These are phyloP conservation scores for Lepiota subincarnata DNA, from an alignment of 768 basidiomycete genomes.

Conservation along the genomic window DNA sequence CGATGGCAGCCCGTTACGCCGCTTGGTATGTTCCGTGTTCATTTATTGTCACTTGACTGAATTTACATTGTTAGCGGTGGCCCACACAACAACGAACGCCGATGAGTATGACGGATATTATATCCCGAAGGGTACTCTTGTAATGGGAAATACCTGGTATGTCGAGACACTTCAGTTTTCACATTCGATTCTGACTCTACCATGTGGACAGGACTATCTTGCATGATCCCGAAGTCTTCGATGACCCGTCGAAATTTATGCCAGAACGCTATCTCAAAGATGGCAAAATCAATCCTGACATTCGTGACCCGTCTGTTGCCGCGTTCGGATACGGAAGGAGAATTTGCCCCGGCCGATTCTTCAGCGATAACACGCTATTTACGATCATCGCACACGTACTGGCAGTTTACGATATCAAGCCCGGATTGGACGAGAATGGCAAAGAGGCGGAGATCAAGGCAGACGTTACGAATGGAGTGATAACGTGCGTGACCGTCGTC, in stretches of 20 bases:
- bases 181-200: neutral
- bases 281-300: conserved; percentile 14
- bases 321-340: conserved; percentile 22
- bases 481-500: conserved; percentile 1
- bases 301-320: conserved; percentile 11
- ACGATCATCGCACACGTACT: neutral
- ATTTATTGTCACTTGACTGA: conserved; percentile 8
- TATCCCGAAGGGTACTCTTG: neutral
- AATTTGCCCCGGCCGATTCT: conserved; percentile 6
- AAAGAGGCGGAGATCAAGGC: neutral
- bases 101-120: conserved; percentile 2
- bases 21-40: conserved; percentile 18
- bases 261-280: conserved; percentile 26
- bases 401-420: conserved; percentile 4
- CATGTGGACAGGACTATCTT: conserved; percentile 25
- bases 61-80: neutral
- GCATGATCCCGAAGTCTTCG: conserved; percentile 28
- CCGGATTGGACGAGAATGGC: conserved; percentile 3
- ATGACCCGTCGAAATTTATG: conserved; percentile 28
- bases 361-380: neutral
- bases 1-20: conserved; percentile 22
- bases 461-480: neutral
- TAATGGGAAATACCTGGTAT: neutral
- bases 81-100: neutral
- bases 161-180: neutral